Conservation (phyloP, 2,329 filamentous ascomycete species). For the Aspergillus versicolor region DNA sequence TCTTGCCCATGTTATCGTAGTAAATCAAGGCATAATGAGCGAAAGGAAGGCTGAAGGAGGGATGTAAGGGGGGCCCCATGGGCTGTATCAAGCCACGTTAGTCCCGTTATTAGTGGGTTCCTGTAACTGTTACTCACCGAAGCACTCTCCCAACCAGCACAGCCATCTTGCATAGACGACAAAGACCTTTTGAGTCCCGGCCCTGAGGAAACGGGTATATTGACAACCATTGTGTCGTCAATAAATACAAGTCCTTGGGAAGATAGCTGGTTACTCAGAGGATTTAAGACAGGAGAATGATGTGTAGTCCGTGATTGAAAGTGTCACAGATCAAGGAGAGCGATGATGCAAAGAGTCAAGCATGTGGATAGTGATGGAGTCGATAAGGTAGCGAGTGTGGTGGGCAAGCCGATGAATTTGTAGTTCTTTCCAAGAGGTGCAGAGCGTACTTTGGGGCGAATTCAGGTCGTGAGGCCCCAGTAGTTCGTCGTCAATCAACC, state of each 20-base stretch:
- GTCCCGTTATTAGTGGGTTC: not conserved
- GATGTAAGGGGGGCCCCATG: slow-evolving; percentile 26
- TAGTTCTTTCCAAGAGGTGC: not conserved
- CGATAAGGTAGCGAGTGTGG: not conserved
- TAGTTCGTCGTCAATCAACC: not conserved
- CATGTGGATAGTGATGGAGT: not conserved
- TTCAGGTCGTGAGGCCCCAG: not conserved
- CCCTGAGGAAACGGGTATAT: slow-evolving; percentile 20
- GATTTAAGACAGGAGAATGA: not conserved
- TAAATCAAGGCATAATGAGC: slow-evolving; percentile 39
- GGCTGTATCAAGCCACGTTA: slow-evolving; percentile 20
- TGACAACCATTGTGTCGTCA: slow-evolving; percentile 29
- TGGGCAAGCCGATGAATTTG: slow-evolving; percentile 3
- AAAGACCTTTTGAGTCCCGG: slow-evolving; percentile 31
- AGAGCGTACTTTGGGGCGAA: not conserved
- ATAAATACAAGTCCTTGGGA: not conserved
- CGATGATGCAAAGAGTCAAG: not conserved
- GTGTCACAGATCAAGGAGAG: not conserved
- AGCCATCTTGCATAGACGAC: slow-evolving; percentile 29
- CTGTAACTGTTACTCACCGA: slow-evolving; percentile 24
- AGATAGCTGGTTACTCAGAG: no score
- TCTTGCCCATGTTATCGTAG: slow-evolving; percentile 32
- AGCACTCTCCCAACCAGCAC: slow-evolving; percentile 29
- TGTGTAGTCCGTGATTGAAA: not conserved
- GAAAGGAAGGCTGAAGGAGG: slow-evolving; percentile 30